phyloP scores from a whole-genome alignment of 495 filamentous ascomycete species.

The Aspergillus taichungensis region DNA sequence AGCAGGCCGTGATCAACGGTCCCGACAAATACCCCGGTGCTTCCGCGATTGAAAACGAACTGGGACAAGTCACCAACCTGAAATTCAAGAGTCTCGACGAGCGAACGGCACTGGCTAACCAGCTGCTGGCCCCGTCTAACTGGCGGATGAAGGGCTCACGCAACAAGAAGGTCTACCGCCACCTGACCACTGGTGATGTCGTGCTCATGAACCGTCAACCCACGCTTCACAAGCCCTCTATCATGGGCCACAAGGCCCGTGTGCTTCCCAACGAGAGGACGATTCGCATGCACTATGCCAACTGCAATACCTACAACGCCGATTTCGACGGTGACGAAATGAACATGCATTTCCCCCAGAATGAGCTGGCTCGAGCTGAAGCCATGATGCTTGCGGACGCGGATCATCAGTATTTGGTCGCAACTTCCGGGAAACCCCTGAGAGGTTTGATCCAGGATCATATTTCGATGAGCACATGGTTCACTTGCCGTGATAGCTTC shows the following conservation, averaged over 20 bases:
- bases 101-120: slow-evolving; percentile 76
- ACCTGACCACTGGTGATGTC: slow-evolving; percentile 91
- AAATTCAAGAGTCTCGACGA: slow-evolving; percentile 79
- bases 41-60: slow-evolving; percentile 88
- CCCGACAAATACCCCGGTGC: slow-evolving; percentile 91
- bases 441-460: slow-evolving; percentile 98
- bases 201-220: slow-evolving; percentile 99
- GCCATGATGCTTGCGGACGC: slow-evolving; percentile 89
- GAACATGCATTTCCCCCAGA: slow-evolving; percentile 99
- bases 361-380: slow-evolving; percentile 86
- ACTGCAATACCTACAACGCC: slow-evolving; percentile 99
- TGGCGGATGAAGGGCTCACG: slow-evolving; percentile 63
- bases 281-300: slow-evolving; percentile 99
- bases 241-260: slow-evolving; percentile 94
- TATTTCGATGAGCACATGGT: slow-evolving; percentile 83
- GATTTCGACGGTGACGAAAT: slow-evolving; percentile 99
- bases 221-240: slow-evolving; percentile 99
- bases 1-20: slow-evolving; percentile 94
- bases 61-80: slow-evolving; percentile 82
- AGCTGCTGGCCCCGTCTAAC: slow-evolving; percentile 80
- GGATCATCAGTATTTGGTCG: slow-evolving; percentile 93
- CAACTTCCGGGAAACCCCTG: slow-evolving; percentile 87
- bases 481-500: slow-evolving; percentile 89
- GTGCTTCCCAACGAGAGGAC: slow-evolving; percentile 92
- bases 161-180: slow-evolving; percentile 95